Evolutionary conservation across 768 basidiomycete species (phyloP).

Genomic region (Gelatoporia subvermispora): DNA sequence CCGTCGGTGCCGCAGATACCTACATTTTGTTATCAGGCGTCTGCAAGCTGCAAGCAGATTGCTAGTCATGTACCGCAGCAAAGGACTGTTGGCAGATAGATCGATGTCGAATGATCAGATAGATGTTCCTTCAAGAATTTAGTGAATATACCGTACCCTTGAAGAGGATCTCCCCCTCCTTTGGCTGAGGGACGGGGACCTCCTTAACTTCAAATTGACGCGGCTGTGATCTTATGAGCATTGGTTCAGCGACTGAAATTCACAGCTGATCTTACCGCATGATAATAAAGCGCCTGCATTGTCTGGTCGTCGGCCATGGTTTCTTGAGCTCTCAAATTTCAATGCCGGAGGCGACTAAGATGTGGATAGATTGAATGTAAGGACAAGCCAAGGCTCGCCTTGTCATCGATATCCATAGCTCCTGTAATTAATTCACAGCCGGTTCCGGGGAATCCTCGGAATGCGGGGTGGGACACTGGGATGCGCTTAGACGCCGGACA

Average conservation of each 20-base stretch:
- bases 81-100: background rate
- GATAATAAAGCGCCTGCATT: constrained; percentile 16
- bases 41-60: background rate
- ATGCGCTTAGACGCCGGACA: background rate
- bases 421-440: background rate
- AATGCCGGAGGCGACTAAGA: too few species aligned
- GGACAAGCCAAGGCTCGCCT: too few species aligned
- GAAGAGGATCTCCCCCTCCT: constrained; percentile 68
- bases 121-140: background rate
- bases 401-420: background rate
- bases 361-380: too few species aligned
- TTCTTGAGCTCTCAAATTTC: too few species aligned
- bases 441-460: background rate
- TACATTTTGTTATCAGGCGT: constrained; percentile 6
- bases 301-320: background rate
- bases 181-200: constrained; percentile 61
- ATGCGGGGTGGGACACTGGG: background rate
- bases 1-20: constrained; percentile 71
- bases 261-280: constrained; percentile 4
- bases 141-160: too few species aligned
- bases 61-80: constrained; percentile 7
- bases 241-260: background rate
- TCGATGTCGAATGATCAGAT: background rate
- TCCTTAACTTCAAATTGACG: constrained; percentile 60
- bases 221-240: constrained; percentile 37